Base-by-base conservation (phyloP, 2,329 filamentous ascomycete genomes). In the Pleurostoma richardsiae region DNA sequence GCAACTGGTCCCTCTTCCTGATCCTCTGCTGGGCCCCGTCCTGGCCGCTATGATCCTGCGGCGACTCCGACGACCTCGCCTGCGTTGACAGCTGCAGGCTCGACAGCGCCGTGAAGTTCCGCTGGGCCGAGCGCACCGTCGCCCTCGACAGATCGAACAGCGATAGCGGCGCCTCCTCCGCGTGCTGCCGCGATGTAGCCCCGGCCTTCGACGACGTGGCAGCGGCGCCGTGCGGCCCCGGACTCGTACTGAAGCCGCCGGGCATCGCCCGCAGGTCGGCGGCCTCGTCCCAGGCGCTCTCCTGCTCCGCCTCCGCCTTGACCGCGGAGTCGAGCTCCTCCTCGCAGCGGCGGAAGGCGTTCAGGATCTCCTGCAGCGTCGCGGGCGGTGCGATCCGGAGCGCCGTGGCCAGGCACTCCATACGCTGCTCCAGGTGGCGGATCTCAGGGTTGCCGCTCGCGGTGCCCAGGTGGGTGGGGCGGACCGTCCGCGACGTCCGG, bases 361-460 rank as follows among this genome's bases (percentile, higher is more conserved):
- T 83, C 3, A 94, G 69, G 10, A 94, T 86, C 53, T 90, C 86
- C 49, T 87, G 83, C 1, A 94, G 74, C 10, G 86, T 81, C 1
- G 76, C 70, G 0, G 82, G 68, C 1, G 88, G 89, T 0, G 88
- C 87, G 43, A 91, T 78, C 6, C 88, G 77, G 19, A 94, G 72
- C 1, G 89, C 86, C 10, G 86, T 83, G 1, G 86, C 83, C 3
- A 95, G 72, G 36, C 90, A 86, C 56, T 92, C 89, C 60, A 90
- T 88, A 27, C 88, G 81, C 60, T 92, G 88, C 56, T 92, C 86
- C 1, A 94, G 71, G 54, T 88, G 83, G 30, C 87, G 79, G 44
- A 94, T 78, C 48, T 82, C 72, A 29, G 73, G 67, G 63, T 83
- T 77, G 55, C 77, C 75, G 57, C 72, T 81, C 11, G 77, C 71